phyloP scores from a whole-genome alignment of 2,329 filamentous ascomycete species.

The Neoscytalidium dimidiatum region DNA sequence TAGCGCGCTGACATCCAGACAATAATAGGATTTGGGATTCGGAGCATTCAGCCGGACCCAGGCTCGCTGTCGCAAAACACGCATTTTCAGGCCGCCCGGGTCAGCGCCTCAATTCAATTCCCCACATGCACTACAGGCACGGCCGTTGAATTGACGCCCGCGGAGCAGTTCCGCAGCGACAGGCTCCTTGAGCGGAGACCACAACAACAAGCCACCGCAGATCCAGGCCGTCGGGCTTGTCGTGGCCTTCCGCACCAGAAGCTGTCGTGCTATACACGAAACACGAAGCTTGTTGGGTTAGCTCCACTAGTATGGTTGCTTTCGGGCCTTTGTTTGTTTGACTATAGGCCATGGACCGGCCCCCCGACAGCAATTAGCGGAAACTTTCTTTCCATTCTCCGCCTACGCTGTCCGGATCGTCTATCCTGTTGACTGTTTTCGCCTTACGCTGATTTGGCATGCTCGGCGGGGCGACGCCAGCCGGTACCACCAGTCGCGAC shows the following conservation, averaged over 20 bases:
- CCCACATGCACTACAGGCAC: background rate
- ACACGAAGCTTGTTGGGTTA: background rate
- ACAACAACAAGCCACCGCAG: background rate
- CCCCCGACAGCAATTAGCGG: background rate
- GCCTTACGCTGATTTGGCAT: background rate
- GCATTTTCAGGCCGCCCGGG: background rate
- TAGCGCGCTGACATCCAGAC: background rate
- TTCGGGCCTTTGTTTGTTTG: conserved; percentile 6
- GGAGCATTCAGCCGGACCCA: background rate
- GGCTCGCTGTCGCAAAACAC: background rate
- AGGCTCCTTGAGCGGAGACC: background rate
- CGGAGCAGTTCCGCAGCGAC: background rate
- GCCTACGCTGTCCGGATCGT: background rate
- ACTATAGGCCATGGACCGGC: background rate
- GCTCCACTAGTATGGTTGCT: background rate
- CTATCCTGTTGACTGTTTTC: background rate
- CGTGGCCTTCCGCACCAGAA: background rate
- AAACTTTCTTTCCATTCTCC: conserved; percentile 1
- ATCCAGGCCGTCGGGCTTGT: background rate
- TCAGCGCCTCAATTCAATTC: background rate
- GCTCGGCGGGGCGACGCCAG: background rate
- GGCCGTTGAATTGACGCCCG: background rate
- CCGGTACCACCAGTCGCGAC: background rate
- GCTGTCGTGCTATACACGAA: background rate
- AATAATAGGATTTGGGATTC: background rate